Base-by-base conservation (phyloP, 108 stramenopile species). In the Skeletonema costatum region DNA sequence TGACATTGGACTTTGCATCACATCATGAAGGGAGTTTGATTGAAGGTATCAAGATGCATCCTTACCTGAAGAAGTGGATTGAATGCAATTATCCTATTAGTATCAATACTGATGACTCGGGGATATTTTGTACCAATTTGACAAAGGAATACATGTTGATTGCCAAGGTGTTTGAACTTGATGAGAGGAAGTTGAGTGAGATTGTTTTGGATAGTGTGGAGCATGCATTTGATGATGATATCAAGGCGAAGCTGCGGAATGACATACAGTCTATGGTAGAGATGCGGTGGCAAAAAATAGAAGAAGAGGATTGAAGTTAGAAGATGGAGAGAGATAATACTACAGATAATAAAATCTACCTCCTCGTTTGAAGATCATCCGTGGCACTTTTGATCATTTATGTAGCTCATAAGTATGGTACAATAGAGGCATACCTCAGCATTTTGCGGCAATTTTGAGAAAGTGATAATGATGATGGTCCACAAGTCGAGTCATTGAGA, bases 101-200 rank as follows among this genome's bases (percentile, higher is more conserved):
- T 31, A 81, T 94, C 25, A 74, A 76, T 51, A 94, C 93, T 17
- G 93, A 94, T 69, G 93, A 94, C 76, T 73, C 90, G 4, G 93
- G 89, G 29, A 80, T 94, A 2, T 94, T 94, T 70, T 36, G 73
- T 51, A 90, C 90, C 2, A 74, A 82, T 71, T 68, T 83, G n/a
- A 85, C 88, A 17, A 70, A 80, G 66, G 93, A 94, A 65, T 72
- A 82, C 21, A 33, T 87, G 13, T 64, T 90, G 9, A 66, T 88
- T 11, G 63, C 71, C 25, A 63, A 85, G 39, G 85, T 87, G 39
- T 89, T 78, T 72, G 71, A 53, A 21, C 62, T 89, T 44, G 42
- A 32, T 66, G 21, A 29, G 16, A 51, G 32, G 32, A 32, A 70
- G 39, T 63, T 88, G 51, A 11, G 51, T 33, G 58, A 71, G 12